Evolutionary conservation across 345 rosid species (phyloP).

Genomic region (Carallia brachiata): DNA sequence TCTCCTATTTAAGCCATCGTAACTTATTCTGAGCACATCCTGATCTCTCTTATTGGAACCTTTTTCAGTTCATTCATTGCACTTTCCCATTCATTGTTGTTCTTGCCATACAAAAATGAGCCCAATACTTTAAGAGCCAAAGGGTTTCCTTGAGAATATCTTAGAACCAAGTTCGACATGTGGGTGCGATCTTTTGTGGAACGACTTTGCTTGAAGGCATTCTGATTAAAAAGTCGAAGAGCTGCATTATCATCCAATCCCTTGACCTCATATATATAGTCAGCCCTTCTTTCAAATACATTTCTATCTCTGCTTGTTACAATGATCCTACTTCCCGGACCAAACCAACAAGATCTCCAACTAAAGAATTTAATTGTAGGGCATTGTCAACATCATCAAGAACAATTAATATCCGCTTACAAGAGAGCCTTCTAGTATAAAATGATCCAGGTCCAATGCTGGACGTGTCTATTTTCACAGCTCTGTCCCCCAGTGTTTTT

Average conservation of each 20-base stretch:
- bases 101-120: background rate
- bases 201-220: background rate
- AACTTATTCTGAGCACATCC: background rate
- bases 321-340: background rate
- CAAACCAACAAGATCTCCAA: background rate
- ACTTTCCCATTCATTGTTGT: background rate
- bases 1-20: background rate
- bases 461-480: background rate
- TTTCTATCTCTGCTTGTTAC: background rate
- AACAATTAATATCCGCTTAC: background rate
- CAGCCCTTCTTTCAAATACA: background rate
- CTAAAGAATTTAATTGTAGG: background rate
- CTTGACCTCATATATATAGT: background rate
- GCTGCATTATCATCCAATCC: background rate
- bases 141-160: background rate
- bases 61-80: background rate
- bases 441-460: background rate
- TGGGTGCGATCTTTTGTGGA: background rate
- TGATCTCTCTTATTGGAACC: background rate
- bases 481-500: background rate
- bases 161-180: background rate
- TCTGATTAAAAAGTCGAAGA: background rate
- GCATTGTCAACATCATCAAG: background rate
- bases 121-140: background rate
- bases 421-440: background rate